Evolutionary conservation across 176 grass and related monocot species (phyloP).

Genomic region (Oryza longistaminata): DNA sequence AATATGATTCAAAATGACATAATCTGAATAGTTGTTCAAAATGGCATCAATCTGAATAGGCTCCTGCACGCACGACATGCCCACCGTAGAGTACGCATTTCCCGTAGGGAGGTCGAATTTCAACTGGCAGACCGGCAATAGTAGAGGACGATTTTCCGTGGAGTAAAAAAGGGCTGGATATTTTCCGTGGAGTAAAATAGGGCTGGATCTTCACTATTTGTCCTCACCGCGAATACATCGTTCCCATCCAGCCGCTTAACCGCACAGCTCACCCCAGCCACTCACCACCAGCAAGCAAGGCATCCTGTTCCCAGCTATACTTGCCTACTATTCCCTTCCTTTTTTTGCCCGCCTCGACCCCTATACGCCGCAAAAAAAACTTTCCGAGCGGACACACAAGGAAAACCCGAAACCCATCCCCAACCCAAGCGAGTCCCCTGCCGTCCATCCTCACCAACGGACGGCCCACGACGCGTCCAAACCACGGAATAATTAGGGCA

Average conservation of each 20-base stretch:
- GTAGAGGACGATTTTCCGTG: not conserved
- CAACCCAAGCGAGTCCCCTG: not conserved
- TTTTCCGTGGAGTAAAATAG: not conserved
- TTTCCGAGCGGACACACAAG: not conserved
- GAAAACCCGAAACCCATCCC: no score
- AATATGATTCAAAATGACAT: no score
- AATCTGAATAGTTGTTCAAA: no score
- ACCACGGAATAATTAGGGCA: not conserved
- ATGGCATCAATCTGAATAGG: no score
- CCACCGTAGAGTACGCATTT: no score
- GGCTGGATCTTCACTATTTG: not conserved
- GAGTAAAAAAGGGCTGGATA: no score
- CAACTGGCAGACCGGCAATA: no score
- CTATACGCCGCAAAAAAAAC: not conserved
- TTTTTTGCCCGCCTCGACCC: not conserved
- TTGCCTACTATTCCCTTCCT: not conserved
- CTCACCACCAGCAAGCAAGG: not conserved
- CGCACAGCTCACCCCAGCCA: not conserved
- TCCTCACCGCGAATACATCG: not conserved
- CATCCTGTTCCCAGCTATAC: not conserved
- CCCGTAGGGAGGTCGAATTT: no score
- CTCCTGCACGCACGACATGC: no score
- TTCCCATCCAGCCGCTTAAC: not conserved
- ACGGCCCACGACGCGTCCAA: not conserved
- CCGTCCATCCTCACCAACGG: not conserved